Conservation (phyloP, 352 stramenopile species). For the Stramenopiles sp. region DNA sequence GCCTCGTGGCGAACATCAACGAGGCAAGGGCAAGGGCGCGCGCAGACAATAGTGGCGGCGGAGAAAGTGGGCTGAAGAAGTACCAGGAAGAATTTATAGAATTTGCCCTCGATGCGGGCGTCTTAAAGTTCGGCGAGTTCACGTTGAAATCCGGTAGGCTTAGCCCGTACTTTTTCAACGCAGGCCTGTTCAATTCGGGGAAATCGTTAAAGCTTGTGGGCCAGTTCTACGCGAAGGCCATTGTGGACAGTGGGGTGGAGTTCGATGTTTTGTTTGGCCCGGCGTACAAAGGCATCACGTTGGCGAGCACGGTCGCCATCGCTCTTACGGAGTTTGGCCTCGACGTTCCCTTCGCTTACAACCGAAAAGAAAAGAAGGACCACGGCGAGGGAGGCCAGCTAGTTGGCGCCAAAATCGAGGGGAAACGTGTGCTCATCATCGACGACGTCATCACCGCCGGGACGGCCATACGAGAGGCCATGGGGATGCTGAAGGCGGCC, state of each 20-base stretch:
- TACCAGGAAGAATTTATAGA: slow-evolving; percentile 87
- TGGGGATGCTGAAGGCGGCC: slow-evolving; percentile 59
- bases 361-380: slow-evolving; percentile 98
- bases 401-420: no score
- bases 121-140: slow-evolving; percentile 94
- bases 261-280: slow-evolving; percentile 98
- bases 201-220: slow-evolving; percentile 67
- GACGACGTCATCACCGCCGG: slow-evolving; percentile 99
- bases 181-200: slow-evolving; percentile 82
- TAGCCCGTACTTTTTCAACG: slow-evolving; percentile 99
- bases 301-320: slow-evolving; percentile 76
- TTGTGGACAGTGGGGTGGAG: slow-evolving; percentile 45
- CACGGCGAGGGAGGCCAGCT: slow-evolving; percentile 94
- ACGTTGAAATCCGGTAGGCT: slow-evolving; percentile 89
- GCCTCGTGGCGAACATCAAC: slow-evolving; percentile 80
- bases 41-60: background rate
- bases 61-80: slow-evolving; percentile 22
- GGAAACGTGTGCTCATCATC: slow-evolving; percentile 89
- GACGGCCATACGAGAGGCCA: slow-evolving; percentile 87
- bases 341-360: slow-evolving; percentile 88
- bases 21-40: slow-evolving; percentile 33
- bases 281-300: slow-evolving; percentile 98
- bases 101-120: slow-evolving; percentile 75
- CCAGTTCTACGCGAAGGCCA: slow-evolving; percentile 30
- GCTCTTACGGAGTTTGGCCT: slow-evolving; percentile 63